Percentiles rank a stretch among this genome's conserved stretches.
These are phyloP conservation scores for Tricholomella constricta DNA, from an alignment of 768 basidiomycete genomes.

Conservation along the genomic window DNA sequence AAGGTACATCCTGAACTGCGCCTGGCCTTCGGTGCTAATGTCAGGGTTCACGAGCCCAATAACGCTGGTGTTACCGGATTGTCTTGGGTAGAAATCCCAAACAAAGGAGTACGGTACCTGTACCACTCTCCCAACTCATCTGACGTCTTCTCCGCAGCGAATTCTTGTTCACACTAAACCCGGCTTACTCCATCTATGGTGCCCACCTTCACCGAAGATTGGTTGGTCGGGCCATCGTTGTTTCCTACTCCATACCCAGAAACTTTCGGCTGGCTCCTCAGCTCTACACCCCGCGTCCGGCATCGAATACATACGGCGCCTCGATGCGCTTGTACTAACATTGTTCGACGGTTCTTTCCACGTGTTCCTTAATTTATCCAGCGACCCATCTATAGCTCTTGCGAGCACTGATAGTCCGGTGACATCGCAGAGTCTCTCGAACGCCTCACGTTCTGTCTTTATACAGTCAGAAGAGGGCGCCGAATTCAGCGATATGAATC, in stretches of 20 bases:
- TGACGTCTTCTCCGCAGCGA: constrained; percentile 34
- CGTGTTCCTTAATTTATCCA: constrained; percentile 52
- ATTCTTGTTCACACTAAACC: constrained; percentile 63
- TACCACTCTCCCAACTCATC: constrained; percentile 1
- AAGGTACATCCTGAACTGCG: background rate
- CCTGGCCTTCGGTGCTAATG: constrained; percentile 30
- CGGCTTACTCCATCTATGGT: constrained; percentile 63
- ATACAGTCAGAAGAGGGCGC: constrained; percentile 44
- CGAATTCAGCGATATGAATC: constrained; percentile 53
- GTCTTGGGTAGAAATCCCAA: constrained; percentile 51
- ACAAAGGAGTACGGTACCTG: constrained; percentile 37
- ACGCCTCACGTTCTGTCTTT: constrained; percentile 53
- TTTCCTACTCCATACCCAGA: constrained; percentile 48
- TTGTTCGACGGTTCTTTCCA: constrained; percentile 76
- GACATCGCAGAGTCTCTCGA: constrained; percentile 48
- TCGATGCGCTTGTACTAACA: constrained; percentile 58
- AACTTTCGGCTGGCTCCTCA: constrained; percentile 58
- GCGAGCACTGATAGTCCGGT: constrained; percentile 23
- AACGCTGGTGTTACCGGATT: constrained; percentile 51
- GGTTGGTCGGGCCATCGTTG: constrained; percentile 53
- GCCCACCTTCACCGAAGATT: constrained; percentile 27
- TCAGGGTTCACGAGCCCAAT: constrained; percentile 37
- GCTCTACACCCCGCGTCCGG: constrained; percentile 62
- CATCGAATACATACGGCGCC: constrained; percentile 48
- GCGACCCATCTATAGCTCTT: constrained; percentile 44